Evolutionary conservation across 352 stramenopile species (phyloP), one percentile per base, ranked within the genome.

Genomic region (Pythium rishiriense): DNA sequence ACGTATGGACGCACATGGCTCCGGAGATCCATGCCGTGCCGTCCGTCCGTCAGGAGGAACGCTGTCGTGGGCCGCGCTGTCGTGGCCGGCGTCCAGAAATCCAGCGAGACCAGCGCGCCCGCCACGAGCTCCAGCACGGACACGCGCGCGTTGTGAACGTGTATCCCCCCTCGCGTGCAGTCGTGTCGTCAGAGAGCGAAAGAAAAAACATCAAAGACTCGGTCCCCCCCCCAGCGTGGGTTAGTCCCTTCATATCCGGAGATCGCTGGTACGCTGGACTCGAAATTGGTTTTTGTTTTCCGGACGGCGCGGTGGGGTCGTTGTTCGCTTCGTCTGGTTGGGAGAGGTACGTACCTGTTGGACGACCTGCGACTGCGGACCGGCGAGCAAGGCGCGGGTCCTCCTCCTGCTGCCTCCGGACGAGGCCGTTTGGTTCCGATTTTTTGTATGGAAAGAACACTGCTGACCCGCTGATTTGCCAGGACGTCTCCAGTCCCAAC

Each of bases 1-100:
- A 50, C 53, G 53, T 49, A 60, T 62, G 55, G 55, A 49, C 43
- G 31, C 26, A 46, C 42, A 37, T 49, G 52, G 41, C 56, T 63
- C 58, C 46, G 47, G 39, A 42, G 57, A 64, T 57, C 39, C 28
- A 17, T n/a, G 25, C 45, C 24, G 24, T 26, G 25, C 45, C 25
- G n/a, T 29, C n/a, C 6, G 35, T 52, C 35, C 9, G 35, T n/a
- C n/a, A n/a, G n/a, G n/a, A n/a, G n/a, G n/a, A n/a, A n/a, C n/a
- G 35, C 7, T 19, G 35, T 17, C 35, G 11, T 42, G n/a, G n/a
- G n/a, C n/a, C 35, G 35, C 35, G 35, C 35, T 17, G 35, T 17
- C 7, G 7, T 15, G 35, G 5, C 14, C 9, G 19, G 12, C 35
- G 3, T 14, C 7, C 35, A 42, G n/a, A 51, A 51, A 29, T 37